Percentiles rank a stretch among this genome's conserved stretches.
Conservation (phyloP, 2,329 filamentous ascomycete species). For the Fusarium setosum region DNA sequence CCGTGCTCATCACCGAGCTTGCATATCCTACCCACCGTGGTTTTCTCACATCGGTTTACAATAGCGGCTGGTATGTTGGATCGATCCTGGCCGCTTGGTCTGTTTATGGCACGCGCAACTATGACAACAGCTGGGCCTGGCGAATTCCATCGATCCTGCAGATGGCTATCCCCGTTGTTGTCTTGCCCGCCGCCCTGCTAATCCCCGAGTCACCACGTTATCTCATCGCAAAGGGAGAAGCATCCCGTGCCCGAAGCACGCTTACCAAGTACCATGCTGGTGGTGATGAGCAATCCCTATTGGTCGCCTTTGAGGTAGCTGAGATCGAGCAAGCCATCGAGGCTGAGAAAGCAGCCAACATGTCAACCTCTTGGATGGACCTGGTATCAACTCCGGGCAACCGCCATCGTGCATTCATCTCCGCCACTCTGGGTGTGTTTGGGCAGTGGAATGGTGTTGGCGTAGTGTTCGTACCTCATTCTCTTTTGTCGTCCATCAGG, state of each 20-base stretch:
- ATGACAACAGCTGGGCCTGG: conserved; percentile 40
- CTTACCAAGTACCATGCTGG: conserved; percentile 56
- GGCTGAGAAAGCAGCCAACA: conserved; percentile 44
- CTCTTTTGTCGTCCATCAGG: background rate
- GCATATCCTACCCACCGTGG: conserved; percentile 47
- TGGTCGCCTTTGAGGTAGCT: conserved; percentile 41
- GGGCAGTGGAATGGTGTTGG: conserved; percentile 45
- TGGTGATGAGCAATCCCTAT: conserved; percentile 48
- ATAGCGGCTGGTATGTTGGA: conserved; percentile 54
- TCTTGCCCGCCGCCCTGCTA: conserved; percentile 20
- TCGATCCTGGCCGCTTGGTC: conserved; percentile 45
- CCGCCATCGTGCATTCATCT: conserved; percentile 42
- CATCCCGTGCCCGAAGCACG: conserved; percentile 48
- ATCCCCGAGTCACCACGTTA: conserved; percentile 38
- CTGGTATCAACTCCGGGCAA: conserved; percentile 41
- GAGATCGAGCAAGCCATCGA: conserved; percentile 45
- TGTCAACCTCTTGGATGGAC: conserved; percentile 34
- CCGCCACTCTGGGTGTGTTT: conserved; percentile 39
- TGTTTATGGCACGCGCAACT: conserved; percentile 43
- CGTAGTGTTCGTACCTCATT: conserved; percentile 37
- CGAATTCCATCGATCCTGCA: conserved; percentile 41
- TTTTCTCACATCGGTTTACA: conserved; percentile 39
- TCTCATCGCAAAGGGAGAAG: conserved; percentile 50
- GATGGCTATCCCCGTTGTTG: conserved; percentile 27
- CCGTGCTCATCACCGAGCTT: conserved; percentile 47